Evolutionary conservation across 805 yeast genomes (phyloP), one percentile per base, ranked within the genome.

Genomic region (Hanseniaspora guilliermondii): DNA sequence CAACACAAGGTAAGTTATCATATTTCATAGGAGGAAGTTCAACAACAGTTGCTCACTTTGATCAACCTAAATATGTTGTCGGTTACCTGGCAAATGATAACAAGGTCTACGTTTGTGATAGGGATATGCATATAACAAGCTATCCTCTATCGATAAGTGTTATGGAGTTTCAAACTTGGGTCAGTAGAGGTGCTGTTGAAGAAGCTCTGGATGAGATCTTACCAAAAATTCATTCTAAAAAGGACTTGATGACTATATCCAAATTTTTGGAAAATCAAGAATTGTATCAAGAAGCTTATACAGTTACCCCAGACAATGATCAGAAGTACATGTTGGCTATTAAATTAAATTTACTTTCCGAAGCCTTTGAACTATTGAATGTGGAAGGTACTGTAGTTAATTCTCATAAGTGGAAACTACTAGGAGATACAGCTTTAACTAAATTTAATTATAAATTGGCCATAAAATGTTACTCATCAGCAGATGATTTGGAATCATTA

Each of bases 191-290:
- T 49, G 97, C 94, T 65, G 71, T 89, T 61, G 96, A 88, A 59
- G 84, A 80, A 60, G 87, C 94, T 7, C 82, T 79, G 56, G 77
- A 76, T 59, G 67, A 75, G 32, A 72, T 74, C 49, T 68, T 83
- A 57, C 78, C 85, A 22, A 78, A 74, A 50, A 76, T 82, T 58
- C 83, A 81, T 58, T 64, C 62, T 33, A 78, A 77, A 59, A 76
- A 78, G 40, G 87, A 86, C 61, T 71, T 80, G 62, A 74, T 81
- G 60, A 87, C 87, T 64, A 80, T 93, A 61, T 83, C 97, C 6
- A 79, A 96, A 64, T 93, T 93, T 72, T 77, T 93, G 62, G 97
- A 94, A 71, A 87, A 89, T 59, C 95, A 88, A 70, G 97, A 94
- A 22, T 84, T 78, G 67, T 76, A 79, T 60, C 83, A 87, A 58